These are phyloP conservation scores for Mollisiaceae sp. DNA, from an alignment of 2,329 filamentous ascomycete genomes.

Conservation along the genomic window DNA sequence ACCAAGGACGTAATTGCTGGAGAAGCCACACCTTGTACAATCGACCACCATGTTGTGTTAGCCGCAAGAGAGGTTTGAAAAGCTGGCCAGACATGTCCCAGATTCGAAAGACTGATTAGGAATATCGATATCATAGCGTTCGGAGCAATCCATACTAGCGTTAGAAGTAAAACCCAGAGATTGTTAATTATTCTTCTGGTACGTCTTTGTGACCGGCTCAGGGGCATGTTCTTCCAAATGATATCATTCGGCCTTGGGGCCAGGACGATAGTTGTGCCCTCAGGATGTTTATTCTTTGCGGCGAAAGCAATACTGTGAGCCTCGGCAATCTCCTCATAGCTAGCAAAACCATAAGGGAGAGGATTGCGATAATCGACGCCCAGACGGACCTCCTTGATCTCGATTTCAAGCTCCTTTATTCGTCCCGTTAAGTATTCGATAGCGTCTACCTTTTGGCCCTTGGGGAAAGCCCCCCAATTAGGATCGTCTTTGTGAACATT, in stretches of 20 bases:
- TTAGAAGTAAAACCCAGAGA: slow-evolving; percentile 82
- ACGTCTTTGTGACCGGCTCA: slow-evolving; percentile 70
- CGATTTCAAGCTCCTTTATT: slow-evolving; percentile 79
- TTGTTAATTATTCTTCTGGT: slow-evolving; percentile 80
- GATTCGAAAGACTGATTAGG: slow-evolving; percentile 80
- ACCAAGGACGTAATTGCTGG: slow-evolving; percentile 86
- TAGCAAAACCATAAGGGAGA: slow-evolving; percentile 92
- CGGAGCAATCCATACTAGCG: slow-evolving; percentile 84
- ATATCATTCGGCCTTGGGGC: slow-evolving; percentile 89
- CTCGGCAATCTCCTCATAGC: slow-evolving; percentile 85
- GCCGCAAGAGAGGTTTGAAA: slow-evolving; percentile 70
- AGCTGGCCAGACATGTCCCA: slow-evolving; percentile 77
- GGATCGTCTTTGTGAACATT: slow-evolving; percentile 81
- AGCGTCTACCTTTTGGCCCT: slow-evolving; percentile 81
- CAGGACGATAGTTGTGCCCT: slow-evolving; percentile 76
- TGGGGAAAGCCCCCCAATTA: slow-evolving; percentile 65
- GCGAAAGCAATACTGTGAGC: slow-evolving; percentile 87
- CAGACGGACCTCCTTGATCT: slow-evolving; percentile 82
- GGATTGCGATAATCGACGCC: slow-evolving; percentile 86
- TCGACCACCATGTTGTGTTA: slow-evolving; percentile 75
- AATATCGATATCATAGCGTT: slow-evolving; percentile 97
- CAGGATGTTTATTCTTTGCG: slow-evolving; percentile 78
- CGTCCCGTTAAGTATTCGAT: slow-evolving; percentile 91
- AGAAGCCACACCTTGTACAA: slow-evolving; percentile 89
- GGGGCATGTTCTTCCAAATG: slow-evolving; percentile 91